phyloP scores from a whole-genome alignment of 176 grass and related monocot genomes.

The Carex kokanica region DNA sequence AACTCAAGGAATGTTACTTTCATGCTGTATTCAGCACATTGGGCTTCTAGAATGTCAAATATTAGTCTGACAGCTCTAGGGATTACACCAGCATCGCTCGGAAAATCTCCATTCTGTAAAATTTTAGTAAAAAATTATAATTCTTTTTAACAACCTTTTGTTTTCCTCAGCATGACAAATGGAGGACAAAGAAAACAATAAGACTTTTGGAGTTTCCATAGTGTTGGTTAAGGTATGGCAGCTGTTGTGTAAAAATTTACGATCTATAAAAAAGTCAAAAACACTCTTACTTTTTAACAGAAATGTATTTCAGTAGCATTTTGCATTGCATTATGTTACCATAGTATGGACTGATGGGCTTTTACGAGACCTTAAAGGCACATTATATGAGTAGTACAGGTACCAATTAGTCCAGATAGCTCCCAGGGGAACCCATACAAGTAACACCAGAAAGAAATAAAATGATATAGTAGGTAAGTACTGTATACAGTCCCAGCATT shows the following conservation, averaged over 20 bases:
- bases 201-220: not conserved
- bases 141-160: not conserved
- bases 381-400: not conserved
- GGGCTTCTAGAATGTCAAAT: conserved; percentile 82
- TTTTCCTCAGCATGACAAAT: not conserved
- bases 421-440: not conserved
- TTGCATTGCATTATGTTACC: not conserved
- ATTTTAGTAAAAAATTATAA: not conserved
- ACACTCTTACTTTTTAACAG: not conserved
- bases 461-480: not conserved
- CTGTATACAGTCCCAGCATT: conserved; percentile 8
- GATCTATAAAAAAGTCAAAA: not conserved
- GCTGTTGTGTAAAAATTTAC: not conserved
- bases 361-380: not conserved
- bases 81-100: conserved; percentile 92
- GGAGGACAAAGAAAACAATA: not conserved
- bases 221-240: not conserved
- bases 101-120: conserved; percentile 80
- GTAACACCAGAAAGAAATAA: not conserved
- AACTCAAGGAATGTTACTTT: conserved; percentile 98
- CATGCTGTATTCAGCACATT: conserved; percentile 96
- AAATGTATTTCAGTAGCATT: not conserved
- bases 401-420: not conserved
- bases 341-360: not conserved
- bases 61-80: conserved; percentile 87